Conservation (phyloP, 2,329 filamentous ascomycete genomes). For the Balansia obtecta region DNA sequence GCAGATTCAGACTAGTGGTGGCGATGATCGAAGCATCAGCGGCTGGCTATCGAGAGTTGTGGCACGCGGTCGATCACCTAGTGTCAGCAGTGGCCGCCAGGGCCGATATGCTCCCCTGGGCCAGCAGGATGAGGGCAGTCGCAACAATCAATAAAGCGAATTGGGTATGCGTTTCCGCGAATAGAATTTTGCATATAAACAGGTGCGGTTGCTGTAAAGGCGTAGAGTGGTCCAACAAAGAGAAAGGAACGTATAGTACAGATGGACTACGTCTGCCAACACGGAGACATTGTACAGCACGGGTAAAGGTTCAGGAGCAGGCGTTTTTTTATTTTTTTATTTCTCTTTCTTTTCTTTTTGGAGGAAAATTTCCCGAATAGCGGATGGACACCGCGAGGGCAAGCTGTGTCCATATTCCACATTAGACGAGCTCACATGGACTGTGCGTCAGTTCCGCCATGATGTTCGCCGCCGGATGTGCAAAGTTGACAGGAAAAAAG, state of each 20-base stretch:
- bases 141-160: constrained; percentile 14
- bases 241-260: not conserved
- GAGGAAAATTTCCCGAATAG: not conserved
- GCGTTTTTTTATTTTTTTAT: not conserved
- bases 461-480: not conserved
- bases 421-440: not conserved
- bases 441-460: not conserved
- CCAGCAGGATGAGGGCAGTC: constrained; percentile 26
- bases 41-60: constrained; percentile 36
- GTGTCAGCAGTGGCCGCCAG: constrained; percentile 24
- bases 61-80: constrained; percentile 25
- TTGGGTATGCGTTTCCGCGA: constrained; percentile 10
- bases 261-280: not conserved
- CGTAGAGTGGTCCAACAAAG: not conserved
- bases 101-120: constrained; percentile 30
- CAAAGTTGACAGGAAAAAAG: not conserved
- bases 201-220: not conserved
- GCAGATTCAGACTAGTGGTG: constrained; percentile 19
- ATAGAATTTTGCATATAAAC: constrained; percentile 28
- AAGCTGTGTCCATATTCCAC: not conserved
- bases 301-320: not conserved
- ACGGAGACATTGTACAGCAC: not conserved
- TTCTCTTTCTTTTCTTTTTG: too few relatives aligned
- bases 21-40: constrained; percentile 30
- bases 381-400: not conserved